Evolutionary conservation across 208 protist genomes (phyloP).

Genomic region (Herpetomonas samuelpessoai): DNA sequence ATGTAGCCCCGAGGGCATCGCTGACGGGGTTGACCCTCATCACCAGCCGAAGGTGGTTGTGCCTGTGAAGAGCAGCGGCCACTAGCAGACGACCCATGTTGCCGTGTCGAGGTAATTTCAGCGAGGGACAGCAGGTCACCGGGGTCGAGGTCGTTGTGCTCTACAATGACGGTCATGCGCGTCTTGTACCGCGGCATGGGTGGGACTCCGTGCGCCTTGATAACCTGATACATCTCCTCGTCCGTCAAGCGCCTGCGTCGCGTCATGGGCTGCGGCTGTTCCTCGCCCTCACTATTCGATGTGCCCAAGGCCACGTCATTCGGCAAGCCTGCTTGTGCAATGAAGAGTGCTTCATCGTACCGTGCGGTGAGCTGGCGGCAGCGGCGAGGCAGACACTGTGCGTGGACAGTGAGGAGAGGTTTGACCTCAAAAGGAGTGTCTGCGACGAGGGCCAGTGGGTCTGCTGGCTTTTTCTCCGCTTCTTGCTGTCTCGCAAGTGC

Average conservation of each 20-base stretch:
- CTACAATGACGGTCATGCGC: constrained; percentile 71
- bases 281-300: not conserved
- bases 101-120: constrained; percentile 38
- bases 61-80: no score
- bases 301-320: no score
- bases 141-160: constrained; percentile 70
- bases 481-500: no score
- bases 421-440: constrained; percentile 67
- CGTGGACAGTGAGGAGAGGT: constrained; percentile 39
- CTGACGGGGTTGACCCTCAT: no score
- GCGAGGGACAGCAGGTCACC: constrained; percentile 64
- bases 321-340: no score
- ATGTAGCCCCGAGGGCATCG: no score
- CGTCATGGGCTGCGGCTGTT: not conserved
- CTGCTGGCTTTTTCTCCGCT: no score
- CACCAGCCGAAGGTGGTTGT: no score
- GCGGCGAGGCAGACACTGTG: constrained; percentile 7
- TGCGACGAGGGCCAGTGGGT: constrained; percentile 74
- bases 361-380: not conserved
- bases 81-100: no score
- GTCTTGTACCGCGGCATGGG: constrained; percentile 76
- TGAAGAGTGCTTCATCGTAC: no score
- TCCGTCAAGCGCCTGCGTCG: constrained; percentile 9
- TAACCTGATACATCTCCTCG: constrained; percentile 17
- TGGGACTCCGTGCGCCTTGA: constrained; percentile 26